Evolutionary conservation across 805 yeast genomes (phyloP).

Genomic region (Candida patagonica): DNA sequence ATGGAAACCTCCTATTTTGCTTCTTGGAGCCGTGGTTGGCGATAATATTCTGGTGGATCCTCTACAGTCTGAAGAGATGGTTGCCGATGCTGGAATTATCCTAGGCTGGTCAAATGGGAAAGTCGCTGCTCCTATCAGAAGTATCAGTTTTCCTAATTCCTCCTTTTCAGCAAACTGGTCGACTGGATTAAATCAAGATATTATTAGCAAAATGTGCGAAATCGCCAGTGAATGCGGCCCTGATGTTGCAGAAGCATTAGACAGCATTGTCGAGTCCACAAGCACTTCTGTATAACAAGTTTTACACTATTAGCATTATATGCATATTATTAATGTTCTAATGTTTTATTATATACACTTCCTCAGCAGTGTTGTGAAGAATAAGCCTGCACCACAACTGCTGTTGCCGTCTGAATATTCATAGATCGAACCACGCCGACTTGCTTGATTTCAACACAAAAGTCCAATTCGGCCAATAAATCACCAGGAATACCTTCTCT

Average conservation of each 20-base stretch:
- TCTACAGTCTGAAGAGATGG: slow-evolving; percentile 78
- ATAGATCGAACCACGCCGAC: slow-evolving; percentile 87
- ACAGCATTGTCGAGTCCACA: no score
- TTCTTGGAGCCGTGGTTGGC: slow-evolving; percentile 71
- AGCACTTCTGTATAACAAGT: no score
- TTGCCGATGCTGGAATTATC: slow-evolving; percentile 74
- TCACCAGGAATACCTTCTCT: slow-evolving; percentile 89
- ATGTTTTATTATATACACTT: no score
- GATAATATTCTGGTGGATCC: slow-evolving; percentile 72
- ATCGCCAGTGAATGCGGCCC: slow-evolving; percentile 55
- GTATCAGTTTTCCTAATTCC: slow-evolving; percentile 57
- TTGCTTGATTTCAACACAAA: slow-evolving; percentile 86
- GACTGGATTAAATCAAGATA: slow-evolving; percentile 16
- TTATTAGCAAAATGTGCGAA: slow-evolving; percentile 44
- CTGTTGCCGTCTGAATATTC: slow-evolving; percentile 97
- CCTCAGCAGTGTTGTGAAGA: slow-evolving; percentile 54
- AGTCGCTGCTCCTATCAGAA: slow-evolving; percentile 64
- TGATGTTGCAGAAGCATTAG: slow-evolving; percentile 48
- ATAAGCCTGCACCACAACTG: slow-evolving; percentile 87
- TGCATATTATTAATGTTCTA: no score
- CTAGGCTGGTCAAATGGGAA: slow-evolving; percentile 62
- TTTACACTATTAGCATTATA: no score
- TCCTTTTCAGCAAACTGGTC: slow-evolving; percentile 25
- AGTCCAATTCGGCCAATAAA: slow-evolving; percentile 67
- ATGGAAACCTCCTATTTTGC: slow-evolving; percentile 65